Percentiles rank a stretch among this genome's conserved stretches.
phyloP scores from a whole-genome alignment of 2,329 filamentous ascomycete species.

The Xylariaceae sp. region DNA sequence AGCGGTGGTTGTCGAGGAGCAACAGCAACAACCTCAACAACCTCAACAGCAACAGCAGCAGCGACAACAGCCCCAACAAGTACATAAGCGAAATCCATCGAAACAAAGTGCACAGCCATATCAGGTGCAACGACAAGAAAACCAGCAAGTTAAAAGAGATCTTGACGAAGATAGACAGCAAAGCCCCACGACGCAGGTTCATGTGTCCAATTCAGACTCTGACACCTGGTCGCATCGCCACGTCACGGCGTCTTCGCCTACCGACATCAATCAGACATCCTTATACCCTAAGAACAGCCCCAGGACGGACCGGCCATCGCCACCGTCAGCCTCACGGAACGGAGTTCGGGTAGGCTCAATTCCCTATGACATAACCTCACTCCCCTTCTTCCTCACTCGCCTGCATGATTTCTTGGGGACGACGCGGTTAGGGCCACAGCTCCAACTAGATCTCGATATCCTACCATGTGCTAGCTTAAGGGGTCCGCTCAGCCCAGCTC shows the following conservation, averaged over 20 bases:
- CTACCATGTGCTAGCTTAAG: neutral
- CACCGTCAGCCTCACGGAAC: constrained; percentile 4
- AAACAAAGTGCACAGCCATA: too few species aligned
- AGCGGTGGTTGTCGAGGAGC: neutral
- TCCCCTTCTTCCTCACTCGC: constrained; percentile 13
- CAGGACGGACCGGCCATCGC: neutral
- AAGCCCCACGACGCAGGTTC: too few species aligned
- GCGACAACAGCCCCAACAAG: neutral
- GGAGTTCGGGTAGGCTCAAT: constrained; percentile 11
- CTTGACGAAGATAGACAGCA: too few species aligned
- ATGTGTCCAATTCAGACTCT: too few species aligned
- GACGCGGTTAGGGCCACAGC: neutral
- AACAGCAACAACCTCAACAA: too few species aligned
- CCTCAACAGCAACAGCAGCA: neutral
- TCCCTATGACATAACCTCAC: constrained; percentile 11
- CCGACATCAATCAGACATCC: too few species aligned
- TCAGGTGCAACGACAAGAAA: too few species aligned
- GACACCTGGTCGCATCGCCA: too few species aligned
- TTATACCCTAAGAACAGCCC: too few species aligned
- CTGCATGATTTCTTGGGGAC: constrained; percentile 10
- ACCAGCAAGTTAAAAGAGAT: too few species aligned
- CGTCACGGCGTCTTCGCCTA: too few species aligned
- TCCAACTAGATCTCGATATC: constrained; percentile 1
- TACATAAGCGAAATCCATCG: neutral
- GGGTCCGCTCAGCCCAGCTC: neutral